A percentile compares a stretch with the other conserved stretches of the same genome.
Evolutionary conservation across 169 alveolate genomes (phyloP).

Genomic region (Babesia ovata): DNA sequence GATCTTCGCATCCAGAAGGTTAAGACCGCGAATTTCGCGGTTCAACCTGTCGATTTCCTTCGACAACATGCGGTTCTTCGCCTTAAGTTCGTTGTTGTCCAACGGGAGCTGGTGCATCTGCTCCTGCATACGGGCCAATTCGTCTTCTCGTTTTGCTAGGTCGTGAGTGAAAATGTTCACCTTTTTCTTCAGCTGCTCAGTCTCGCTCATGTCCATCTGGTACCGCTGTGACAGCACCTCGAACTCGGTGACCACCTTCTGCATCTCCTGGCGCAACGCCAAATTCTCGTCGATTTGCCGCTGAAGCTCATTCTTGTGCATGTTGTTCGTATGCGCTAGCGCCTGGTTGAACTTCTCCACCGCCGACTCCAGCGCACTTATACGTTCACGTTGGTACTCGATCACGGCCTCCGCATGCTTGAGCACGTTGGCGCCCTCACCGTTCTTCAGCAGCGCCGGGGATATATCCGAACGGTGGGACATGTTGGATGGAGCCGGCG

Average conservation of each 20-base stretch:
- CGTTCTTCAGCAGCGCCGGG: background rate
- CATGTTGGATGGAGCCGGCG: slow-evolving; percentile 6
- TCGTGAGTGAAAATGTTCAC: slow-evolving; percentile 17
- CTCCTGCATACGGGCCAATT: slow-evolving; percentile 15
- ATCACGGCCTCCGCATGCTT: slow-evolving; percentile 71
- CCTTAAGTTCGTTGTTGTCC: slow-evolving; percentile 43
- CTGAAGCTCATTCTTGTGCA: slow-evolving; percentile 59
- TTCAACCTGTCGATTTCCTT: slow-evolving; percentile 27
- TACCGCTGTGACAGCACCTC: slow-evolving; percentile 58
- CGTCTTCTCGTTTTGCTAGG: slow-evolving; percentile 38
- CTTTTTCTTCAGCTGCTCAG: slow-evolving; percentile 47
- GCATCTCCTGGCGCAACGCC: slow-evolving; percentile 52
- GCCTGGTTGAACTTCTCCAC: slow-evolving; percentile 54
- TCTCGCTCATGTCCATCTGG: slow-evolving; percentile 36
- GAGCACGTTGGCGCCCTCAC: slow-evolving; percentile 18
- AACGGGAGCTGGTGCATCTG: slow-evolving; percentile 23
- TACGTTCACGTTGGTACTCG: slow-evolving; percentile 67
- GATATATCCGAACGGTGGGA: slow-evolving; percentile 19
- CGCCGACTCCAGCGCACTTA: slow-evolving; percentile 43
- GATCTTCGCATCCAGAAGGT: slow-evolving; percentile 7
- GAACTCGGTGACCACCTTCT: slow-evolving; percentile 52
- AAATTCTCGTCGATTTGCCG: slow-evolving; percentile 36
- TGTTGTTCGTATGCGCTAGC: slow-evolving; percentile 34
- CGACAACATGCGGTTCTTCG: slow-evolving; percentile 18
- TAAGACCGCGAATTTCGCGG: slow-evolving; percentile 31